Conservation (phyloP, 371 early-diverging fungal species). For the Mortierella polycephala region DNA sequence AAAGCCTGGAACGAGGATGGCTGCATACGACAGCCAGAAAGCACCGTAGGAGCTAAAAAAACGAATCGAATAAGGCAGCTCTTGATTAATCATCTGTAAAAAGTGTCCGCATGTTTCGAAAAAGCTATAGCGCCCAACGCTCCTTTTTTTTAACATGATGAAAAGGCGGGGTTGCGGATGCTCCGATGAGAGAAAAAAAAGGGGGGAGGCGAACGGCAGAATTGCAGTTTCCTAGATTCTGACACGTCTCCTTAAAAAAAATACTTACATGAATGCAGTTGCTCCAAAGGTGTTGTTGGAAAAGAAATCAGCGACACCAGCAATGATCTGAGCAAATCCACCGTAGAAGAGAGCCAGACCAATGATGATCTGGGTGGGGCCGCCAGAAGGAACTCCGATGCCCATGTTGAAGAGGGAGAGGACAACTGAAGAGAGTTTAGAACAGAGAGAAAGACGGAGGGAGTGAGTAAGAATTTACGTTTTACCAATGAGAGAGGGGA, state of each 20-base stretch:
- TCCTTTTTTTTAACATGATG: no score
- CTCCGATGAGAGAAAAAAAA: background rate
- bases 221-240: no score
- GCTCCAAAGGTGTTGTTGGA: conserved; percentile 85
- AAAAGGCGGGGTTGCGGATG: no score
- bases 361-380: conserved; percentile 55
- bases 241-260: background rate
- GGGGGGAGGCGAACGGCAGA: background rate
- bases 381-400: conserved; percentile 49
- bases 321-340: conserved; percentile 61
- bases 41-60: conserved; percentile 71
- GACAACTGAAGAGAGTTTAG: conserved; percentile 15
- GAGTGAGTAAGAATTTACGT: background rate
- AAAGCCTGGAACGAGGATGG: conserved; percentile 69
- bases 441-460: no score
- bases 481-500: background rate
- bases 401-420: conserved; percentile 47
- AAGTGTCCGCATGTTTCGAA: no score
- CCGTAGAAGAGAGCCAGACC: conserved; percentile 85
- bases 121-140: no score
- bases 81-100: no score
- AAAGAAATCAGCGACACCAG: conserved; percentile 88
- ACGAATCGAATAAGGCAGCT: no score
- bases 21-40: conserved; percentile 82
- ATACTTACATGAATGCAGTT: conserved; percentile 72